Percentiles rank a stretch among this genome's conserved stretches.
phyloP scores from a whole-genome alignment of 805 yeast species.

The Naumovozyma baii region DNA sequence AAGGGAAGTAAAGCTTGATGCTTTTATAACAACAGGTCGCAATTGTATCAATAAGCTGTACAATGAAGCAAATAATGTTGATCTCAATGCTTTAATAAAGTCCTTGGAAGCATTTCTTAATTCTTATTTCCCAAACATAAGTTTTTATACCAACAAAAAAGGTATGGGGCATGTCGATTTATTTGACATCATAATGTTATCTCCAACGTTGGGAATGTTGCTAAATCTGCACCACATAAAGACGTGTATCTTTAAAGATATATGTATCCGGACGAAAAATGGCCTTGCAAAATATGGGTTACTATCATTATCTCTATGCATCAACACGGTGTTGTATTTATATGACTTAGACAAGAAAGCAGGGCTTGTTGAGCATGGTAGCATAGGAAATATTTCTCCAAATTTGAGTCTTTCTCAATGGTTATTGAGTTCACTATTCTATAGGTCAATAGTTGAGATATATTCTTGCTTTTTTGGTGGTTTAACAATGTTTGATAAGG shows the following conservation, averaged over 20 bases:
- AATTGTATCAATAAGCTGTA: slow-evolving; percentile 10
- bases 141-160: slow-evolving; percentile 8
- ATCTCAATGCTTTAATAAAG: slow-evolving; percentile 5
- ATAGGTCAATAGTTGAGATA: slow-evolving; percentile 17
- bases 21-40: slow-evolving; percentile 11
- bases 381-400: not conserved
- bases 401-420: slow-evolving; percentile 12
- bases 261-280: slow-evolving; percentile 7
- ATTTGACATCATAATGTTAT: slow-evolving; percentile 17
- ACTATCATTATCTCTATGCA: slow-evolving; percentile 12
- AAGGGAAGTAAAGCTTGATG: slow-evolving; percentile 6
- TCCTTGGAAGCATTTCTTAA: slow-evolving; percentile 11
- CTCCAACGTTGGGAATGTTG: slow-evolving; percentile 18
- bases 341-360: slow-evolving; percentile 7
- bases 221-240: slow-evolving; percentile 15
- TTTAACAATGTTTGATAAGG: slow-evolving; percentile 14
- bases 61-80: slow-evolving; percentile 2
- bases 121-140: slow-evolving; percentile 11
- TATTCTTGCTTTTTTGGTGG: slow-evolving; percentile 17
- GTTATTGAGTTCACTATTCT: slow-evolving; percentile 13
- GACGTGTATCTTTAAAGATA: slow-evolving; percentile 8
- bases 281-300: slow-evolving; percentile 14
- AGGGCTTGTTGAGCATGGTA: not conserved
- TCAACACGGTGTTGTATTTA: slow-evolving; percentile 10
- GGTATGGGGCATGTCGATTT: slow-evolving; percentile 13